A percentile compares a stretch with the other conserved stretches of the same genome.
These are phyloP conservation scores for Pseudohyphozyma bogoriensis DNA, from an alignment of 768 basidiomycete genomes.

Conservation along the genomic window DNA sequence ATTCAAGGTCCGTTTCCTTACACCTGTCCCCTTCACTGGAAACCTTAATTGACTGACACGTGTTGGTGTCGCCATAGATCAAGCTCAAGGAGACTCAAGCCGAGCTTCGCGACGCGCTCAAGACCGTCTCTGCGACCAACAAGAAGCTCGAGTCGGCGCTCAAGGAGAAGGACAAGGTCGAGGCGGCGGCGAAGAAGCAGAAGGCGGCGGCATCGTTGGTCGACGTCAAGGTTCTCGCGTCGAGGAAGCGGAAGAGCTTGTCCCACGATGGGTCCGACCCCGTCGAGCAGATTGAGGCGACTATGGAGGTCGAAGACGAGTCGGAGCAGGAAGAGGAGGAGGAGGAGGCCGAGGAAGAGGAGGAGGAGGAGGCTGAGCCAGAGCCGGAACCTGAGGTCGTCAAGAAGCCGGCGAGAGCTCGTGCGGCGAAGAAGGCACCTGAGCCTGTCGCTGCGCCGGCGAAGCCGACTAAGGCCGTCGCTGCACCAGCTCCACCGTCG, in stretches of 20 bases:
- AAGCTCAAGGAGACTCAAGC: conserved; percentile 14
- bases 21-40: neutral
- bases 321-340: neutral
- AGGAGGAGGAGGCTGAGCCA: neutral
- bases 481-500: neutral
- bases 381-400: too few relatives aligned
- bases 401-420: too few relatives aligned
- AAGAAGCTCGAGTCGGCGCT: neutral
- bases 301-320: neutral
- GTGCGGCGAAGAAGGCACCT: conserved; percentile 1
- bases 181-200: neutral
- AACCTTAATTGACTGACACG: neutral
- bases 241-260: neutral
- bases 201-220: neutral
- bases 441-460: neutral
- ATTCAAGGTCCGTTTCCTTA: conserved; percentile 14
- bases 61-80: too few relatives aligned
- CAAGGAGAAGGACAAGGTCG: neutral
- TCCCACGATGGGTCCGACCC: neutral
- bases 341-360: neutral
- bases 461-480: neutral
- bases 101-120: conserved; percentile 3
- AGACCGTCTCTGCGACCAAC: neutral
- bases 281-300: neutral
- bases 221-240: neutral